Percentiles rank a stretch among this genome's conserved stretches.
These are phyloP conservation scores for Athelia psychrophila DNA, from an alignment of 1,284 basidiomycete species.

Conservation along the genomic window DNA sequence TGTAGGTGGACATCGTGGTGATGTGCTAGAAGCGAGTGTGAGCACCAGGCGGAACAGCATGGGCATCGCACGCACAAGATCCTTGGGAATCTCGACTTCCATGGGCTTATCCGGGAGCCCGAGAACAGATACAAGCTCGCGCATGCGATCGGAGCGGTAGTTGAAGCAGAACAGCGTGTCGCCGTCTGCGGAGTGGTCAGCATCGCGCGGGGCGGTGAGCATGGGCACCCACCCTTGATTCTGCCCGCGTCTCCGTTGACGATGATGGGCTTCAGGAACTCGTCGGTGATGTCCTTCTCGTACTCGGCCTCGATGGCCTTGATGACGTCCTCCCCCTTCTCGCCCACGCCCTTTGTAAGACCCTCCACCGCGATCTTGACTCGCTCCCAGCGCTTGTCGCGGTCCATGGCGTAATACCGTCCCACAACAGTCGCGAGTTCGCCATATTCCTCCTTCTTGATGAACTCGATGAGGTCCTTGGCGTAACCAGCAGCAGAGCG, in stretches of 20 bases:
- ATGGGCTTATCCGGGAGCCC: conserved; percentile 82
- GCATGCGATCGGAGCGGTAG: conserved; percentile 92
- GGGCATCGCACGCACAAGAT: conserved; percentile 50
- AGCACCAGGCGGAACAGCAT: neutral
- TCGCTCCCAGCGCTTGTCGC: conserved; percentile 93
- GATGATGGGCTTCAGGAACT: conserved; percentile 93
- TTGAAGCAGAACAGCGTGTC: conserved; percentile 95
- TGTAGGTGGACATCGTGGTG: conserved; percentile 93
- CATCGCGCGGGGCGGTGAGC: neutral
- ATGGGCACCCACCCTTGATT: conserved; percentile 66
- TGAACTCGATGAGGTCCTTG: conserved; percentile 74
- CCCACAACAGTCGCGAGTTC: conserved; percentile 81
- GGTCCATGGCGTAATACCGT: conserved; percentile 94
- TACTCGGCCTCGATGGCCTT: conserved; percentile 73
- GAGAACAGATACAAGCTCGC: conserved; percentile 80
- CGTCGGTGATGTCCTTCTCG: conserved; percentile 82
- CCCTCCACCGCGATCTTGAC: conserved; percentile 86
- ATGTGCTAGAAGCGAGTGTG: conserved; percentile 52
- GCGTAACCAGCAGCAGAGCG: conserved; percentile 73
- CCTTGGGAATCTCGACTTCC: conserved; percentile 78
- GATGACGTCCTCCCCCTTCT: conserved; percentile 55
- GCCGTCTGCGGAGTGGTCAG: conserved; percentile 32
- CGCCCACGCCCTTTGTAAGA: conserved; percentile 74
- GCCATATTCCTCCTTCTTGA: conserved; percentile 72
- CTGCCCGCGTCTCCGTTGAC: conserved; percentile 75